Evolutionary conservation across 2,329 filamentous ascomycete genomes (phyloP).

Genomic region (Exophiala dermatitidis): DNA sequence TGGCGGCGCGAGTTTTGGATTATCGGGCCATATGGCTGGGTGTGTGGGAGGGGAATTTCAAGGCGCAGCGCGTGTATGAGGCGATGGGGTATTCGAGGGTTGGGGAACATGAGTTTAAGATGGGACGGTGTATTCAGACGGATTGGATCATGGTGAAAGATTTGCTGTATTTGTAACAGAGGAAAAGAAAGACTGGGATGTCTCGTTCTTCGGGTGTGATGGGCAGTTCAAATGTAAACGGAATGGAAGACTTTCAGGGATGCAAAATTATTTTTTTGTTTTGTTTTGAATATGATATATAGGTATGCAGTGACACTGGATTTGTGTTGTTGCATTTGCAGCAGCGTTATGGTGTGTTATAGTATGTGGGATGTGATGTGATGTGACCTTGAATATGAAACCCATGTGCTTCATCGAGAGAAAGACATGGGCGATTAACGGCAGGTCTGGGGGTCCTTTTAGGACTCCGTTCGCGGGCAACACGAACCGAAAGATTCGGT

Average conservation of each 20-base stretch:
- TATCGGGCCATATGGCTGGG: slow-evolving; percentile 20
- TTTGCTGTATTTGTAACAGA: not conserved
- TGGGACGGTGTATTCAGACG: slow-evolving; percentile 24
- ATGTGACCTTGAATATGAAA: slow-evolving; percentile 27
- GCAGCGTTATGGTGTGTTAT: no score
- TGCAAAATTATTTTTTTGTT: no score
- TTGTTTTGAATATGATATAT: no score
- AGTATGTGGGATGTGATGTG: not conserved
- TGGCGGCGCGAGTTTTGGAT: slow-evolving; percentile 9
- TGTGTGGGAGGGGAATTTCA: slow-evolving; percentile 25
- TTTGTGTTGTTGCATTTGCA: no score
- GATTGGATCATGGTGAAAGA: slow-evolving; percentile 24
- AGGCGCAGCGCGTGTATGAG: slow-evolving; percentile 21
- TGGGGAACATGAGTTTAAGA: slow-evolving; percentile 24
- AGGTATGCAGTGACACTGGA: no score
- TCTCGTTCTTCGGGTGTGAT: not conserved
- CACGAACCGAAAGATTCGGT: slow-evolving; percentile 3
- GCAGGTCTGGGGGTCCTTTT: slow-evolving; percentile 21
- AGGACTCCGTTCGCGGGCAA: slow-evolving; percentile 13
- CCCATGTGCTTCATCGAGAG: slow-evolving; percentile 20
- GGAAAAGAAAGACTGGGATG: no score
- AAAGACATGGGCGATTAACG: slow-evolving; percentile 24
- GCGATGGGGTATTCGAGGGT: slow-evolving; percentile 15
- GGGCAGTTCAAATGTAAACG: not conserved
- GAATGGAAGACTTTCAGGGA: not conserved